These are phyloP conservation scores for Rhodotorula toruloides DNA, from an alignment of 768 basidiomycete species.

Conservation along the genomic window DNA sequence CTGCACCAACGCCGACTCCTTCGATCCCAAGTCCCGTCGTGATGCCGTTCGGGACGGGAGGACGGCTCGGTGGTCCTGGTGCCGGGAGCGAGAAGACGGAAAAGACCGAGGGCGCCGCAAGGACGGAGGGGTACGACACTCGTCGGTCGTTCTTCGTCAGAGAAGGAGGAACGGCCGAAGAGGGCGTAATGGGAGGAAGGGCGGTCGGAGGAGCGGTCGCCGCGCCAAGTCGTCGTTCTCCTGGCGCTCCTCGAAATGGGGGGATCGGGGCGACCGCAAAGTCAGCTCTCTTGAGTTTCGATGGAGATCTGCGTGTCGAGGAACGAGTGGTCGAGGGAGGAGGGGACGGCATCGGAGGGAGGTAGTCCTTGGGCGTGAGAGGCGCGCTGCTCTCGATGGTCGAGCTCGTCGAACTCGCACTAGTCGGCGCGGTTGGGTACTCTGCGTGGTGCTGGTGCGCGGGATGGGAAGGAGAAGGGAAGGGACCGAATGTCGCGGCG, in stretches of 20 bases:
- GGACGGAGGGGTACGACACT: not conserved
- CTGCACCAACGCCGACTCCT: not conserved
- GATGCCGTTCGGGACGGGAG: not conserved
- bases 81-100: not conserved
- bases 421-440: too few relatives aligned
- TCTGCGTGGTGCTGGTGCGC: too few relatives aligned
- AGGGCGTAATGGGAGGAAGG: not conserved
- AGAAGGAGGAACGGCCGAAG: not conserved
- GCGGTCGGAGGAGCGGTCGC: not conserved
- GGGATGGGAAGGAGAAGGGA: too few relatives aligned
- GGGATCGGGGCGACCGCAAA: not conserved
- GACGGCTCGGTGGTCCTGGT: too few relatives aligned
- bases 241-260: not conserved
- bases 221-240: not conserved
- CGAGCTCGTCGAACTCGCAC: too few relatives aligned
- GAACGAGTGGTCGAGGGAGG: too few relatives aligned
- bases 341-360: too few relatives aligned
- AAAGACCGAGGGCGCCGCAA: too few relatives aligned
- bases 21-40: constrained; percentile 1
- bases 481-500: too few relatives aligned
- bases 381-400: too few relatives aligned
- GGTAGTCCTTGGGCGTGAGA: too few relatives aligned
- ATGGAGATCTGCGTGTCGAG: too few relatives aligned
- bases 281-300: not conserved
- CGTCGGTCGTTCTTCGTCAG: not conserved